Conservation (phyloP, 2,329 filamentous ascomycete genomes). For the Ophiocordyceps robertsii region DNA sequence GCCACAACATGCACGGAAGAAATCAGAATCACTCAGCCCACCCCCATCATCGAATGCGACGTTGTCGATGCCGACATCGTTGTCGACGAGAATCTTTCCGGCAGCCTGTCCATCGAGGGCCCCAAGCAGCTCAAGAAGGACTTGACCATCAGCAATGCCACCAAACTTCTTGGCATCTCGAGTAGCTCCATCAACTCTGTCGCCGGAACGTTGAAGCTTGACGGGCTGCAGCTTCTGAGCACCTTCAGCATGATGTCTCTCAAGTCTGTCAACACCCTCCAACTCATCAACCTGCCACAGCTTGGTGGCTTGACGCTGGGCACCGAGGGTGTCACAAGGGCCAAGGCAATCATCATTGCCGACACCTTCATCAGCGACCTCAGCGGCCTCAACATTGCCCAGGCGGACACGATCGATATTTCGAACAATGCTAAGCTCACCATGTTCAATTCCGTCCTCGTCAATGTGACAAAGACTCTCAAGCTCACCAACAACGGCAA, state of each 20-base stretch:
- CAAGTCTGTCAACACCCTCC: constrained; percentile 49
- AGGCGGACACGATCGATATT: constrained; percentile 63
- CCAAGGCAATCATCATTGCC: constrained; percentile 57
- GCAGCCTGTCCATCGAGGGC: constrained; percentile 48
- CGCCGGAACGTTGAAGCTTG: constrained; percentile 54
- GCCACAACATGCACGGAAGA: constrained; percentile 31
- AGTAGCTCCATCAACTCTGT: constrained; percentile 52
- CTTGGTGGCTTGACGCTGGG: constrained; percentile 37
- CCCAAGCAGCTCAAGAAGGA: constrained; percentile 41
- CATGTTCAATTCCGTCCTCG: constrained; percentile 62
- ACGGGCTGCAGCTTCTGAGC: constrained; percentile 54
- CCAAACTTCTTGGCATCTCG: constrained; percentile 44
- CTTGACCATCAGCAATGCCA: constrained; percentile 47
- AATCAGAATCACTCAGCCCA: constrained; percentile 51
- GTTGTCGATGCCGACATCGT: constrained; percentile 56
- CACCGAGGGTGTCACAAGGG: constrained; percentile 47
- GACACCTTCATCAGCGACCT: constrained; percentile 77
- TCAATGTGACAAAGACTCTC: constrained; percentile 58
- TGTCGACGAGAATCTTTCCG: constrained; percentile 42
- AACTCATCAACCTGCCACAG: constrained; percentile 57
- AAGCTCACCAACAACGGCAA: constrained; percentile 71
- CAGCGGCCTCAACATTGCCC: constrained; percentile 65
- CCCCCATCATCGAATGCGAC: constrained; percentile 49
- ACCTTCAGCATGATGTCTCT: constrained; percentile 55
- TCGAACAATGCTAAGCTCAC: constrained; percentile 81